Evolutionary conservation across 495 filamentous ascomycete genomes (phyloP).

Genomic region (Tuber microsphaerosporum): DNA sequence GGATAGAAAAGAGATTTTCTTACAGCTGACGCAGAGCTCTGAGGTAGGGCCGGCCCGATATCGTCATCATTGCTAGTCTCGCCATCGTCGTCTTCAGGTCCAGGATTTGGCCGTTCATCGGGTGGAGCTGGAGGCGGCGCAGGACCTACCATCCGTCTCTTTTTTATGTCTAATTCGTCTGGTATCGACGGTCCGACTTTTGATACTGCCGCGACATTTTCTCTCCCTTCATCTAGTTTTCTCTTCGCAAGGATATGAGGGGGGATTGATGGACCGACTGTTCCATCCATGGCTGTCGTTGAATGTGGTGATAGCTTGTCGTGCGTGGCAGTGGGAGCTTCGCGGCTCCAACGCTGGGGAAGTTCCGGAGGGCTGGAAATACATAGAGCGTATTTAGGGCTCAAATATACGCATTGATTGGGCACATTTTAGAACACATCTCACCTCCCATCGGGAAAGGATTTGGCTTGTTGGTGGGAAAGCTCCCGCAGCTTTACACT

Average conservation of each 20-base stretch:
- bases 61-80: constrained; percentile 53
- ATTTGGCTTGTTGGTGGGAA: neutral
- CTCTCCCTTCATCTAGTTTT: constrained; percentile 42
- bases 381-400: constrained; percentile 12
- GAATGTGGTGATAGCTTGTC: constrained; percentile 10
- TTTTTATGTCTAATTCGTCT: constrained; percentile 43
- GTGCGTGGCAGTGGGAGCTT: constrained; percentile 11
- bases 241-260: constrained; percentile 44
- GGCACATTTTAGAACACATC: constrained; percentile 29
- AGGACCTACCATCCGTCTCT: constrained; percentile 49
- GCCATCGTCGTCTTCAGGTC: constrained; percentile 39
- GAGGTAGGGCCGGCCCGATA: constrained; percentile 76
- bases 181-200: constrained; percentile 36
- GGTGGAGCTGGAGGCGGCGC: constrained; percentile 52
- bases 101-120: constrained; percentile 46
- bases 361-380: constrained; percentile 1
- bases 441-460: constrained; percentile 10
- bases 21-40: constrained; percentile 44
- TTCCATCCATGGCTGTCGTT: constrained; percentile 31
- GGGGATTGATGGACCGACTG: constrained; percentile 44
- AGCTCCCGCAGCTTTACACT: neutral
- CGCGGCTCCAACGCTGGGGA: constrained; percentile 7
- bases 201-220: constrained; percentile 38
- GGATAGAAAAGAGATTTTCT: constrained; percentile 3
- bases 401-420: constrained; percentile 12